Evolutionary conservation across 345 rosid genomes (phyloP).

Genomic region (Gossypium raimondii): DNA sequence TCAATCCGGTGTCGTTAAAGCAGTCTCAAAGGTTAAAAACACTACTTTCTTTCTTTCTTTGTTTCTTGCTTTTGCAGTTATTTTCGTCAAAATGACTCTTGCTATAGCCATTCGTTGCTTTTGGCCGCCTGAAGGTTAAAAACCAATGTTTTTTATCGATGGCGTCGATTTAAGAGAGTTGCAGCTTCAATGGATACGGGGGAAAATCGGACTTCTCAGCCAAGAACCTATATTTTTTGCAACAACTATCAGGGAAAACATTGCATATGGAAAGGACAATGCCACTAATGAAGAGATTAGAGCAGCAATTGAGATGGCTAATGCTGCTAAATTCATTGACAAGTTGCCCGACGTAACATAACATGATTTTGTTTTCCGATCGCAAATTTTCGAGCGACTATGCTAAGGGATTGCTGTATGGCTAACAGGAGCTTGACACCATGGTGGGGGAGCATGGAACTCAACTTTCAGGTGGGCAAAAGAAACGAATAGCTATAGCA

Average conservation of each 20-base stretch:
- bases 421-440: conserved; percentile 63
- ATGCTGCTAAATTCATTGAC: conserved; percentile 62
- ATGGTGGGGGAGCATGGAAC: conserved; percentile 92
- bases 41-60: neutral
- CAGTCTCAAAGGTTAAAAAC: conserved; percentile 49
- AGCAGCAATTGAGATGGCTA: conserved; percentile 52
- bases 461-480: conserved; percentile 71
- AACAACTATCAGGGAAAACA: conserved; percentile 51
- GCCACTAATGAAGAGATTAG: conserved; percentile 51
- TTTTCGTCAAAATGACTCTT: too few relatives aligned
- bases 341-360: conserved; percentile 49
- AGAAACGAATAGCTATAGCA: conserved; percentile 64
- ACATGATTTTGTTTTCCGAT: neutral
- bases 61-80: neutral
- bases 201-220: conserved; percentile 59
- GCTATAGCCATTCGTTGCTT: too few relatives aligned
- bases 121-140: too few relatives aligned
- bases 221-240: conserved; percentile 64
- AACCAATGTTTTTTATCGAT: too few relatives aligned
- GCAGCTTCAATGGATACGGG: conserved; percentile 56
- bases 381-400: neutral
- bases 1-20: conserved; percentile 33
- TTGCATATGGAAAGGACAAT: conserved; percentile 62
- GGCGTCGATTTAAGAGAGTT: conserved; percentile 40
- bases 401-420: neutral